Base-by-base conservation (phyloP, 768 basidiomycete species). In the Russula griseocarnosa region DNA sequence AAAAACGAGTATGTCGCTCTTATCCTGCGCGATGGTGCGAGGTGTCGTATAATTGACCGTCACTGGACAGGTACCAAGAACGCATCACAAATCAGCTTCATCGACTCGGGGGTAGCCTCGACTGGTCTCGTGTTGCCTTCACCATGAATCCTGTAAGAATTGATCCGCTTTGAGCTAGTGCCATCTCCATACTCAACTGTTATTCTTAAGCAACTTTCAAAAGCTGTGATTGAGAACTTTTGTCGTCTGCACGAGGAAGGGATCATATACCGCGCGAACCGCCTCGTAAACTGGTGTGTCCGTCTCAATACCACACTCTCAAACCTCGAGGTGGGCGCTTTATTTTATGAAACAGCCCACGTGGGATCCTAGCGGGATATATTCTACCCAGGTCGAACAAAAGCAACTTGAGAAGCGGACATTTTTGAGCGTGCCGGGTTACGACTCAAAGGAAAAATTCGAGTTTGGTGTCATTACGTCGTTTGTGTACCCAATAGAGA, bases 271-370 rank as follows among this genome's bases (percentile, higher is more conserved):
- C 90, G 97, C 30, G 95, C 94, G 3, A 98, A 98, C 71, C 87
- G 96, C 26, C 83, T 99, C 50, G 96, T 98, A 64, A 97, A 98
- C 71, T 98, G 97, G 96, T 99, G 97, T 78, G 91, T 94, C 53
- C 83, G 86, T 73, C 78, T 99, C 64, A 97, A 98, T 73, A 99
- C 97, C 1, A 96, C 96, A 0, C 79, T 99, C 2, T 98, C 96
- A n/a, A 98, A 98, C 75, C 81, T 99, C 57, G 97, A 98, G 84
- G 92, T 90, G 50, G 59, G 76, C 66, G 5, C 11, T 18, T 38
- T 47, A 47, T 47, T 47, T n/a, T 32, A 59, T 30, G 10, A 24
- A 44, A 40, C 0, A 11, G 4, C 16, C 2, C 36, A 34, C 38
- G 38, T 40, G 16, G 9, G 14, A 53, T 8, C 54, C 22, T 28